phyloP scores from a whole-genome alignment of 305 asterid species.

The Fraxinus latifolia region DNA sequence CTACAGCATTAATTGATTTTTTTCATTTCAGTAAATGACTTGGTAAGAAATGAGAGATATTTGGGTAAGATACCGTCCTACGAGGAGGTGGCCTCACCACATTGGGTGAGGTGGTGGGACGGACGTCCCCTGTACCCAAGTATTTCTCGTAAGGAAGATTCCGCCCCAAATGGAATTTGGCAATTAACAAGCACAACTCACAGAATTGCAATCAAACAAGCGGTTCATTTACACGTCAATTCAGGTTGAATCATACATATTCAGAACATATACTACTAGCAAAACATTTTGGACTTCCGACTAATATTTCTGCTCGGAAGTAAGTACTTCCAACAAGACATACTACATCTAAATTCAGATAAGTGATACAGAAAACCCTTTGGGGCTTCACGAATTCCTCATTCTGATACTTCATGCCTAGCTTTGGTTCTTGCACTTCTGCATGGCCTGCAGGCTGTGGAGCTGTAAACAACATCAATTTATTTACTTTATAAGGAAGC shows the following conservation, averaged over 20 bases:
- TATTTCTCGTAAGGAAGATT: too few species aligned
- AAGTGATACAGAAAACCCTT: conserved; percentile 20
- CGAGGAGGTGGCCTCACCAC: too few species aligned
- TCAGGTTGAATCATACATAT: conserved; percentile 17
- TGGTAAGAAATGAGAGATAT: too few species aligned
- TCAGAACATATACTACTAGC: conserved; percentile 21
- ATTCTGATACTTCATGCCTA: conserved; percentile 14
- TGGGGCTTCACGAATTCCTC: conserved; percentile 18
- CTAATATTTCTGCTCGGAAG: conserved; percentile 22
- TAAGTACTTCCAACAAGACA: conserved; percentile 32
- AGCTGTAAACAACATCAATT: conserved; percentile 40
- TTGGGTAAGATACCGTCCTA: too few species aligned
- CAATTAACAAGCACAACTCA: conserved; percentile 7
- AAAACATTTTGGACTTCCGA: conserved; percentile 34
- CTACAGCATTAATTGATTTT: background rate
- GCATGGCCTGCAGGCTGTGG: conserved; percentile 47
- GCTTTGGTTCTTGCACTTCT: conserved; percentile 63
- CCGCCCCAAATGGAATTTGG: conserved; percentile 3
- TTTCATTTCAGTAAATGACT: too few species aligned
- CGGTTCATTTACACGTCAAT: conserved; percentile 30
- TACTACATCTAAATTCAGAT: conserved; percentile 28
- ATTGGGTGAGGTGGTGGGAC: too few species aligned
- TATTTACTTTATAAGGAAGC: background rate
- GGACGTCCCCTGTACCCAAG: too few species aligned
- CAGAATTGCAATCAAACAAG: conserved; percentile 16